phyloP scores from a whole-genome alignment of 352 stramenopile species.

The Detonula confervacea region DNA sequence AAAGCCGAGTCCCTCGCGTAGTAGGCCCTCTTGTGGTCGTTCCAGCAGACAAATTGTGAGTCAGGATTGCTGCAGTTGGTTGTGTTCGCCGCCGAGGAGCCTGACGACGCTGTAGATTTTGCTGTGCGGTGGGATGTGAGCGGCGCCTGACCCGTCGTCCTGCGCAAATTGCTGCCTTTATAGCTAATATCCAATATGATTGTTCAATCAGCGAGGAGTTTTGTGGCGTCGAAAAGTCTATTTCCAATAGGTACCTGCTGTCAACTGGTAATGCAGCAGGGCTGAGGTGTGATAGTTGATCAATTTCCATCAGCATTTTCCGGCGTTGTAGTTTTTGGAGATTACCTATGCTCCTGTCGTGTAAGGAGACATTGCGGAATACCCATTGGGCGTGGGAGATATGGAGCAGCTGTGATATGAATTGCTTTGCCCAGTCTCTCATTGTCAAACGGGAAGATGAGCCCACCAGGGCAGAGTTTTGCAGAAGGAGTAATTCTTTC shows the following conservation, averaged over 20 bases:
- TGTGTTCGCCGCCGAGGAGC: neutral
- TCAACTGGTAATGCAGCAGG: too few species aligned
- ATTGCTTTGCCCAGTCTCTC: neutral
- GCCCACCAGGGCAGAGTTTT: neutral
- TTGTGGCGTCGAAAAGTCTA: too few species aligned
- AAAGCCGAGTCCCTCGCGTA: neutral
- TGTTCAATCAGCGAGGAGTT: constrained; percentile 87
- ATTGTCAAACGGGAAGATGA: neutral
- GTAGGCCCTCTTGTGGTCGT: neutral
- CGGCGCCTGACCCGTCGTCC: neutral
- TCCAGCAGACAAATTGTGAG: neutral
- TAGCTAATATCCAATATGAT: too few species aligned
- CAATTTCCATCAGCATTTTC: constrained; percentile 91
- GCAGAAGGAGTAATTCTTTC: constrained; percentile 36
- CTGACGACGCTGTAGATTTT: neutral
- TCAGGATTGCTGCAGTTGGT: neutral
- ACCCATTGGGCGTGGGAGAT: neutral
- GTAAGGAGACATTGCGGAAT: too few species aligned
- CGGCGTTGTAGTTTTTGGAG: constrained; percentile 74
- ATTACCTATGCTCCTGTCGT: too few species aligned
- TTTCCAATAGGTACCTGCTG: too few species aligned
- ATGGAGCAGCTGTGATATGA: neutral
- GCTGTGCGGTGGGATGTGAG: neutral
- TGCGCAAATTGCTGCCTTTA: too few species aligned
- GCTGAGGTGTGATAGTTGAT: constrained; percentile 89